These are phyloP conservation scores for Astraeus odoratus DNA, from an alignment of 768 basidiomycete genomes.

Conservation along the genomic window DNA sequence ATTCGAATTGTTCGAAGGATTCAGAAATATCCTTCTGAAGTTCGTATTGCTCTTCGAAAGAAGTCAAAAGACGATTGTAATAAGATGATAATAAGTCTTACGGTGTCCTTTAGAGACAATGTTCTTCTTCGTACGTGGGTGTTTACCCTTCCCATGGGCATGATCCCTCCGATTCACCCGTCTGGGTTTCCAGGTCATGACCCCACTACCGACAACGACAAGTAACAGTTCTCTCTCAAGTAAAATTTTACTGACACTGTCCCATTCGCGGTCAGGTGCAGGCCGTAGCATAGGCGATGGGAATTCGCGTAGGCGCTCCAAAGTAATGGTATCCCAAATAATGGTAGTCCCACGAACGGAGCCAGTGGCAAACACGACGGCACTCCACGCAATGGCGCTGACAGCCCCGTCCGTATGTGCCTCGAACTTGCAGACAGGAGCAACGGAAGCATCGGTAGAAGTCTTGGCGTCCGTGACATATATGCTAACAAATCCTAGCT, in stretches of 20 bases:
- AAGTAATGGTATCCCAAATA: conserved; percentile 62
- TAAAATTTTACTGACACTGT: conserved; percentile 49
- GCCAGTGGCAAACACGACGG: conserved; percentile 56
- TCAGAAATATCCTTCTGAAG: conserved; percentile 58
- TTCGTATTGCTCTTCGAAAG: conserved; percentile 52
- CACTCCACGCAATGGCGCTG: conserved; percentile 57
- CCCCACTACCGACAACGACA: conserved; percentile 51
- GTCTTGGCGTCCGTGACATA: no score
- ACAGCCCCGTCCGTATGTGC: conserved; percentile 60
- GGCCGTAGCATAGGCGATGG: conserved; percentile 36
- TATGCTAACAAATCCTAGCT: conserved; percentile 55
- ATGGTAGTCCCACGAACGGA: conserved; percentile 52
- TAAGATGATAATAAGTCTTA: conserved; percentile 22
- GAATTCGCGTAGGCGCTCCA: conserved; percentile 52
- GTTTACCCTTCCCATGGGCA: conserved; percentile 22
- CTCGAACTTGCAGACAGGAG: conserved; percentile 45
- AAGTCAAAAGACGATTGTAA: background rate
- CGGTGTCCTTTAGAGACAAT: conserved; percentile 37
- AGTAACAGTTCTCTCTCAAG: conserved; percentile 50
- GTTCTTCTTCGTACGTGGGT: conserved; percentile 20
- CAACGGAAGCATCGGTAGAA: conserved; percentile 18
- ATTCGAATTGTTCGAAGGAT: conserved; percentile 43
- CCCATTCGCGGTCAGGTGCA: conserved; percentile 29
- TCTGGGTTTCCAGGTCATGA: conserved; percentile 65
- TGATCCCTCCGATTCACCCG: conserved; percentile 27